Base-by-base conservation (phyloP, 805 yeast species). In the Soucietia sequanensis region DNA sequence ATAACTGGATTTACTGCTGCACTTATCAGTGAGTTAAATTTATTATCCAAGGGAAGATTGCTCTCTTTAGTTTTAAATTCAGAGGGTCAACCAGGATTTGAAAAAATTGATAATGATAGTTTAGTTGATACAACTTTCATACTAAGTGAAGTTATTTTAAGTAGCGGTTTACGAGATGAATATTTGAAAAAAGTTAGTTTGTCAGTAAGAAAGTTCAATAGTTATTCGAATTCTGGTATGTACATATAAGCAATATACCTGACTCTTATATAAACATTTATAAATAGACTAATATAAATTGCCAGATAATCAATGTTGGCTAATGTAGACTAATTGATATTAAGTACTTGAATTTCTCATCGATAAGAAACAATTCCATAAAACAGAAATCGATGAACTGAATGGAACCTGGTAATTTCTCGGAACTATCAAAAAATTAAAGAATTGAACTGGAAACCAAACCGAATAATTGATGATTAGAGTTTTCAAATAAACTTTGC, bases 331-430 rank as follows among this genome's bases (percentile, higher is more conserved):
- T 10, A 12, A 8, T 10, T 9, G 14, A 24, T 11, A 21, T 27
- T 18, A 27, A 7, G 30, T 14, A 12, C 21, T 27, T 17, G 69
- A 60, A 41, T 87, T 87, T 50, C 85, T 70, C 75, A 86, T 78
- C 0, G 95, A 88, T 32, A 91, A 65, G 63, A 84, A 90, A 35
- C 96, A 89, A 55, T 93, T 91, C 98, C 99, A 91, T 23, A 91
- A 64, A 13, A 91, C 95, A 19, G 95, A 91, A 5, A 93, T 68
- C 13, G 62, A 85, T 6, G 93, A 83, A 36, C 95, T 81, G 56
- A 93, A 91, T 0, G 97, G 96, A 4, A 91, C 95, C 59, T 91
- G 98, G 46, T 80, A 75, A 40, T 70, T 70, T 39, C 78, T 69
- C 1, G 91, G 91, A 59, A 85, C 75, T 2, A 82, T 52, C 35